A percentile compares a stretch with the other conserved stretches of the same genome.
These are phyloP conservation scores for Globisporangium megalacanthum DNA, from an alignment of 352 stramenopile genomes.

Conservation along the genomic window DNA sequence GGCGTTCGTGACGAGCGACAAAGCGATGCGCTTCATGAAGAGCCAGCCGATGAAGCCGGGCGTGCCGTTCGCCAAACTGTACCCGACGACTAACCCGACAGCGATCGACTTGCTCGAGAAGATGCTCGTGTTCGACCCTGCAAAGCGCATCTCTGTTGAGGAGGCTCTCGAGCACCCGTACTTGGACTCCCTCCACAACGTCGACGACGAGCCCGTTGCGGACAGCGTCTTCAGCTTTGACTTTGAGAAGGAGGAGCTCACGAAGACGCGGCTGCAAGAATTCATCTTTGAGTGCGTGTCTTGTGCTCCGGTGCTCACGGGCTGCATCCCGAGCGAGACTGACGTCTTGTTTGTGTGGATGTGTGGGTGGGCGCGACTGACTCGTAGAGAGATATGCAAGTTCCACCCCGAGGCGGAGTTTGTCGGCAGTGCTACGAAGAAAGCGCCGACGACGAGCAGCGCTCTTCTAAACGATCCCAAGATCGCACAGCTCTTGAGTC, in stretches of 20 bases:
- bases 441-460: neutral
- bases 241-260: slow-evolving; percentile 85
- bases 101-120: slow-evolving; percentile 81
- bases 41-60: slow-evolving; percentile 70
- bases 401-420: slow-evolving; percentile 45
- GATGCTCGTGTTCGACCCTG: slow-evolving; percentile 86
- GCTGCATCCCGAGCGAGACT: too few species aligned
- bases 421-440: slow-evolving; percentile 2
- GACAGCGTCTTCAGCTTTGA: slow-evolving; percentile 82
- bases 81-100: slow-evolving; percentile 55
- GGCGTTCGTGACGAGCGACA: slow-evolving; percentile 91
- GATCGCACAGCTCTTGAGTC: slow-evolving; percentile 45
- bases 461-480: slow-evolving; percentile 19
- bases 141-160: slow-evolving; percentile 89
- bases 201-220: slow-evolving; percentile 88
- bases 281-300: slow-evolving; percentile 80
- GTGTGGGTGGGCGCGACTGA: neutral
- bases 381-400: slow-evolving; percentile 5
- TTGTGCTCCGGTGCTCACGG: neutral
- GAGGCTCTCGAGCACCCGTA: slow-evolving; percentile 91
- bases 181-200: slow-evolving; percentile 88
- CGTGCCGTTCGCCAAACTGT: slow-evolving; percentile 67
- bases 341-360: neutral
- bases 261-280: slow-evolving; percentile 74
- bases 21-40: slow-evolving; percentile 82